Conservation (phyloP, 2,329 filamentous ascomycete species). For the Alternaria rosae region DNA sequence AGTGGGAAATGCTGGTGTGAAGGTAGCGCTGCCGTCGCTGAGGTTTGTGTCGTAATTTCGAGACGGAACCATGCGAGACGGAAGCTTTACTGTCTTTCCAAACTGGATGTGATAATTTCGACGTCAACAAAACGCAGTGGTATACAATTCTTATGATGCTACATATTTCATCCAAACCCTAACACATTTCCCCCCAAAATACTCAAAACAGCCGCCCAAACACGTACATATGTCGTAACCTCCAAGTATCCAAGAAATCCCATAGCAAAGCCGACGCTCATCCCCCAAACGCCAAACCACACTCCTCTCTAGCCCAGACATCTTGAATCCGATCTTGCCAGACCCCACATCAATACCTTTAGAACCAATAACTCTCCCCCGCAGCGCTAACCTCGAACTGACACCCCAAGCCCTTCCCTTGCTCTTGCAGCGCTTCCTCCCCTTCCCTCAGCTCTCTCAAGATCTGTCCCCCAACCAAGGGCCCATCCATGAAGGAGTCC, state of each 20-base stretch:
- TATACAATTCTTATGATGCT: not conserved
- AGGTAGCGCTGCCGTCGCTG: no score
- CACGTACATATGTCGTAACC: not conserved
- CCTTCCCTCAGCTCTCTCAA: constrained; percentile 71
- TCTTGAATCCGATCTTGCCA: not conserved
- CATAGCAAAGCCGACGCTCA: not conserved
- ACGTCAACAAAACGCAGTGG: not conserved
- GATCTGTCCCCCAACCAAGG: constrained; percentile 70
- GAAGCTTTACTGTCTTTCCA: no score
- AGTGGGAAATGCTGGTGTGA: no score
- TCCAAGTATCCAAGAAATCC: not conserved
- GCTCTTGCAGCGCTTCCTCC: constrained; percentile 57
- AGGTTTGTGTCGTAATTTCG: no score
- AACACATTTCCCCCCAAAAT: not conserved
- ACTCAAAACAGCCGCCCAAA: not conserved
- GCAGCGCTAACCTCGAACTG: constrained; percentile 76
- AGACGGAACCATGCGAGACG: no score
- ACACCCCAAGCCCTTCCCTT: constrained; percentile 73
- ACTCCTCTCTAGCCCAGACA: not conserved
- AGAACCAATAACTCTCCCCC: constrained; percentile 66
- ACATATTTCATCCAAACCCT: not conserved
- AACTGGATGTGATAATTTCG: no score
- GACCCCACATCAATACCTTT: not conserved
- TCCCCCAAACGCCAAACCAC: not conserved
- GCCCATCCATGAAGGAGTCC: constrained; percentile 78